Base-by-base conservation (phyloP, 495 filamentous ascomycete species). In the Glonium stellatum region DNA sequence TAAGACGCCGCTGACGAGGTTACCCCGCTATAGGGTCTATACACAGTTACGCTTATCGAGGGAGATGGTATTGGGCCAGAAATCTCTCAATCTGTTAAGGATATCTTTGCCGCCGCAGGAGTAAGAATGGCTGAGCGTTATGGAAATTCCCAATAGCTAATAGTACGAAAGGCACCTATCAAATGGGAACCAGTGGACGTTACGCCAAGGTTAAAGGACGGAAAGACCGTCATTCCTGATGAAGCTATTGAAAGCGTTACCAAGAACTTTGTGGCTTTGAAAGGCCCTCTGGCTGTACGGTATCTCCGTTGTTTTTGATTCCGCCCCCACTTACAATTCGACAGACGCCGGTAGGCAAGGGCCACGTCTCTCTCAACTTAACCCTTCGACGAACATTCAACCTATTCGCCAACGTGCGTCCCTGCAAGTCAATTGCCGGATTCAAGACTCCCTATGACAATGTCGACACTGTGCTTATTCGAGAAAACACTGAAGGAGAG, bases 401-500 rank as follows among this genome's bases (percentile, higher is more conserved):
- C 81, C 90, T 98, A 70, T 98, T 98, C 75, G 93, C 93, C 77
- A 98, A 98, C 79, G 83, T 98, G 61, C 91, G 93, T 67, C 93
- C 93, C 50, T 98, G 93, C 84, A 50, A 89, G 65, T 96, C 90
- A 54, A 88, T 98, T 63, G 87, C 87, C 58, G 93, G 93, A 64
- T 98, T 86, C 86, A 96, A 97, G 84, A 98, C 93, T 41, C 90
- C 93, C 57, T 98, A 98, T 80, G 93, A 98, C 75, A 85, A 88
- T 67, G 93, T 98, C 72, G 90, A 98, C 77, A 97, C 91, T 39
- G 89, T 97, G 68, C 79, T 98, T 70, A 97, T 98, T 79, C 89
- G 93, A 76, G 93, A 98, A 80, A 98, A 98, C 83, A 98, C 95
- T 65, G 93, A 98, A 82, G 93, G 93, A 76, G 93, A 98, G 82